Base-by-base conservation (phyloP, 352 stramenopile genomes). In the Phytophthora chlamydospora region DNA sequence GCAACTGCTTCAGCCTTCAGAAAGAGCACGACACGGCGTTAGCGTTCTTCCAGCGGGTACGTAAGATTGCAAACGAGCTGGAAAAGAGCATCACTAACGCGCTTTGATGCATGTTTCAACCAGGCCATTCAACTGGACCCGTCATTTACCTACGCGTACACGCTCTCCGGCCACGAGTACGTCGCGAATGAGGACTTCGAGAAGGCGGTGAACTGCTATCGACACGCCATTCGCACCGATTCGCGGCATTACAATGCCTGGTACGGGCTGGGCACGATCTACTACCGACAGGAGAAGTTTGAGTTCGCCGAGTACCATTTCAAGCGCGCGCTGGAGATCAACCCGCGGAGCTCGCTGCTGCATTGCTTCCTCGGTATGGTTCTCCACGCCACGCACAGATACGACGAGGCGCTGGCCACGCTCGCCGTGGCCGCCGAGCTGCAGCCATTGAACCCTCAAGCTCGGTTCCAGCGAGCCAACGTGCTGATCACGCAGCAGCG, bases 121-220 rank as follows among this genome's bases (percentile, higher is more conserved):
- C 44, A 91, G 66, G 95, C 94, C 1, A 93, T 99, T 52, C 94
- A 98, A 63, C 62, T 99, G 10, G 88, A 98, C 61, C 89, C 95
- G 16, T 88, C 79, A 24, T 99, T 98, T 68, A 98, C 96, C 12
- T 99, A 99, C 66, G 95, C 95, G n/a, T 98, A 99, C 76, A 99
- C 96, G 16, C 78, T 99, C 0, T 98, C 88, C 13, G 97, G 96
- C 5, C 97, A 99, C 79, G 97, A 99, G 58, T 99, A 98, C 67
- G 91, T 98, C 32, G 83, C 91, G 5, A 99, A 98, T 71, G 97
- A 99, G 80, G 95, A 99, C 73, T 99, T 99, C 80, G 96, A 98
- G 27, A 98, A 98, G 67, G 97, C 97, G 0, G 91, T 98, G 44
- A 93, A 89, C 44, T 98, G 94, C 62, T 99, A 98, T 55, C 84